Evolutionary conservation across 2,329 filamentous ascomycete species (phyloP).

Genomic region (Cercospora zeae-maydis): DNA sequence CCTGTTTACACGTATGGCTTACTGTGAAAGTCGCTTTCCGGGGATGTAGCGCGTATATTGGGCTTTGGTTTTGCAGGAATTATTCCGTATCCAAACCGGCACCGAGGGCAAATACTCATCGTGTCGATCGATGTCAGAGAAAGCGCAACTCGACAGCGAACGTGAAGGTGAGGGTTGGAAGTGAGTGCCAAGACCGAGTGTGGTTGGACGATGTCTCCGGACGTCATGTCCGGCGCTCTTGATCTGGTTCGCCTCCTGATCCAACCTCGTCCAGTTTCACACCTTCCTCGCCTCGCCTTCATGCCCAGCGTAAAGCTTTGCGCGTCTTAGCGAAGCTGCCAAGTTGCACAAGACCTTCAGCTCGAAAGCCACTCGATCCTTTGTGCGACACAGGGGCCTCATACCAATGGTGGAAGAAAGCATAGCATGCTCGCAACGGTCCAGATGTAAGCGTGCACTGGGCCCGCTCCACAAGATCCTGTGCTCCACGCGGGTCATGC

Average conservation of each 20-base stretch:
- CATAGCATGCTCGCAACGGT: not conserved
- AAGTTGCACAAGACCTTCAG: slow-evolving; percentile 4
- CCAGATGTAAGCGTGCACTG: not conserved
- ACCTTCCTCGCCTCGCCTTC: not conserved
- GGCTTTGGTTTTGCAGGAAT: not conserved
- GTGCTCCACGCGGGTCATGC: not conserved
- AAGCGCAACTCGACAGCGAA: not conserved
- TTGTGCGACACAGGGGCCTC: not conserved
- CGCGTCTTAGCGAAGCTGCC: slow-evolving; percentile 1
- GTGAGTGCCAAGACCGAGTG: not conserved
- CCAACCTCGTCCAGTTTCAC: not conserved
- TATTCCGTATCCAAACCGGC: not conserved
- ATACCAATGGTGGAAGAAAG: not conserved
- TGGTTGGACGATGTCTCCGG: not conserved
- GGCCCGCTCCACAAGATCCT: not conserved
- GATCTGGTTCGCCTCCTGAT: not conserved
- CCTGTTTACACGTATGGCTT: not conserved
- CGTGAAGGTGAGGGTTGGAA: not conserved
- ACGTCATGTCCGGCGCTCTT: not conserved
- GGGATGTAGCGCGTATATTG: not conserved
- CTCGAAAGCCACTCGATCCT: not conserved
- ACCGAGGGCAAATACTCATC: not conserved
- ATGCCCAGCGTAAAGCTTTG: not conserved
- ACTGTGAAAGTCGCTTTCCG: not conserved
- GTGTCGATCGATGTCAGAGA: not conserved